Evolutionary conservation across 192 early-diverging fungal genomes (phyloP).

Genomic region (Podila clonocystis): DNA sequence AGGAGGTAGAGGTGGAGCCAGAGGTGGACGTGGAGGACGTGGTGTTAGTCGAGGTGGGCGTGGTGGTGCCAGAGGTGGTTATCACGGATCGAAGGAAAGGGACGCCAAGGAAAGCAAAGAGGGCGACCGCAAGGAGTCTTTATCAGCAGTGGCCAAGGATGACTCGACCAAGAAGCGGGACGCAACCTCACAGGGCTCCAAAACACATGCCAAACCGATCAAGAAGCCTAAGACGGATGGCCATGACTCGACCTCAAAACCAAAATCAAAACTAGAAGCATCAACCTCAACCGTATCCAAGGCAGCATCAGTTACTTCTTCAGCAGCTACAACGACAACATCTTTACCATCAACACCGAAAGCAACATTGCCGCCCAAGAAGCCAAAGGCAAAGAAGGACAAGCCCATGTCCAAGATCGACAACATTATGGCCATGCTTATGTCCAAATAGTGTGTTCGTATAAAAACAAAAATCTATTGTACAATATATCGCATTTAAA

Average conservation of each 20-base stretch:
- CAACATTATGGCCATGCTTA: constrained; percentile 48
- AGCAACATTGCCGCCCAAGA: neutral
- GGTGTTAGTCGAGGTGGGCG: constrained; percentile 13
- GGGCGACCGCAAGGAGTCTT: neutral
- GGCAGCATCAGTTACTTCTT: neutral
- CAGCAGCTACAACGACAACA: neutral
- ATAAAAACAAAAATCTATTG: neutral
- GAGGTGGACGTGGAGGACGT: constrained; percentile 5
- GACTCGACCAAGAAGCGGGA: constrained; percentile 4
- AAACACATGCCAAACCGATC: too few relatives aligned
- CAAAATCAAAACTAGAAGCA: neutral
- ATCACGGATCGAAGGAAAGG: neutral
- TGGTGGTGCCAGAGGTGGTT: constrained; percentile 10
- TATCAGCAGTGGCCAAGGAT: neutral
- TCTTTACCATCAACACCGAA: neutral
- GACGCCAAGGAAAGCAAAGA: neutral
- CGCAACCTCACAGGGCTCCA: neutral
- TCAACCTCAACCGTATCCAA: neutral
- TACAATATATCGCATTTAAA: neutral
- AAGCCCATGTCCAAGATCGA: constrained; percentile 31
- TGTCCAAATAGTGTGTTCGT: constrained; percentile 11
- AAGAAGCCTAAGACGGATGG: neutral
- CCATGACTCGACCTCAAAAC: neutral
- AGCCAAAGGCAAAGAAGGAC: constrained; percentile 6
- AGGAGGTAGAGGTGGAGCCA: constrained; percentile 6